phyloP scores from a whole-genome alignment of 2,329 filamentous ascomycete genomes.

The Xylaria sp. region DNA sequence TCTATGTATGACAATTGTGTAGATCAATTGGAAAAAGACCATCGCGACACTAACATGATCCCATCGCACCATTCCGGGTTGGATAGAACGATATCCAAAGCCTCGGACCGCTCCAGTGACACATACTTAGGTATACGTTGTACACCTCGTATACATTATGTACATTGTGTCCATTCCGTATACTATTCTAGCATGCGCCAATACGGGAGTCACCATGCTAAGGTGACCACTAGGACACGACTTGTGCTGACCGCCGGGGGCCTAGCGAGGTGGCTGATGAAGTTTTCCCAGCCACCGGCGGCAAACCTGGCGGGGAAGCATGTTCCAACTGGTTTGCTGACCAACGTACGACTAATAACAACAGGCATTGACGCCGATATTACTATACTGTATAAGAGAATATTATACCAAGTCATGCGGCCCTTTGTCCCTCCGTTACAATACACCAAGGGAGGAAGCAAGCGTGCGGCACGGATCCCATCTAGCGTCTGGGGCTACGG shows the following conservation, averaged over 20 bases:
- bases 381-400: conserved; percentile 20
- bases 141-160: too few species aligned
- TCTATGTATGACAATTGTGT: background rate
- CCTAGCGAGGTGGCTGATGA: conserved; percentile 28
- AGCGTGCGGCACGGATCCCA: conserved; percentile 21
- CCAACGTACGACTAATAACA: conserved; percentile 30
- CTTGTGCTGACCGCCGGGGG: too few species aligned
- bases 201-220: too few species aligned
- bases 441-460: conserved; percentile 19
- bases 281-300: conserved; percentile 27
- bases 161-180: too few species aligned
- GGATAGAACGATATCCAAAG: background rate
- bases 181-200: too few species aligned
- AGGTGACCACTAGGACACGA: too few species aligned
- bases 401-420: conserved; percentile 25
- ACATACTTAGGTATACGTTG: background rate
- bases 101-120: background rate
- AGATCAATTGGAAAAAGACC: background rate
- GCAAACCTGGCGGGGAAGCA: conserved; percentile 9
- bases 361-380: conserved; percentile 26
- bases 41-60: conserved; percentile 11
- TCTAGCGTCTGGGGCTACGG: conserved; percentile 10
- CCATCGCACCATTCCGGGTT: background rate
- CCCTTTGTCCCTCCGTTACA: conserved; percentile 12
- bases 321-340: conserved; percentile 23